Evolutionary conservation across 352 stramenopile genomes (phyloP), one percentile per base, ranked within the genome.

Genomic region (Phytopythium litorale): DNA sequence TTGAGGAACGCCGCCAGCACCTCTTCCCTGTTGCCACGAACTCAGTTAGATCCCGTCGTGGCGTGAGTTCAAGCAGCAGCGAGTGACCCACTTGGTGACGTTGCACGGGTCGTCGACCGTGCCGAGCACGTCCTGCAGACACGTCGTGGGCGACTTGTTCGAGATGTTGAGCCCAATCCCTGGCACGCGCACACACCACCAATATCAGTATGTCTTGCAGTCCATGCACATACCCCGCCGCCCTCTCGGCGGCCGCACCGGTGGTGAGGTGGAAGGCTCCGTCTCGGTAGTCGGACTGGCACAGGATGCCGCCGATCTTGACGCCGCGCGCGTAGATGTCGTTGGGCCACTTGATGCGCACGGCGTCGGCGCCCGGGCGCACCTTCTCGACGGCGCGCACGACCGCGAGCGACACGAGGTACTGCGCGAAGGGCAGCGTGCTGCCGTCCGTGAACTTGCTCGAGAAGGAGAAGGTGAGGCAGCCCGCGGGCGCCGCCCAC

Each of bases 321-420:
- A 88, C 76, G 58, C 82, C 81, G 63, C 94, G 75, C 33, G 82
- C 88, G 71, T 97, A 97, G 42, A 97, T 96, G 70, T 97, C 89
- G 66, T 97, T 97, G 25, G 89, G 89, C 89, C 89, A 97, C 69
- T 97, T 97, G 78, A 97, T 97, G 62, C 75, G 77, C 60, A 97
- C 87, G 38, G 83, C 71, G 30, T 78, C 88, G 5, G 61, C 68
- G 0, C 57, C 70, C 6, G 71, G 59, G 35, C 88, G 73, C n/a
- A 95, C 73, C 1, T 54, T 66, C 56, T 94, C 83, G 45, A 96
- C 75, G 2, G 87, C 84, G 38, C 79, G 83, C 43, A 96, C 76
- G 57, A 97, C 88, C 37, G 89, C 89, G 48, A 97, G 79, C 32
- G 87, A 94, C 28, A 92, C 85, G 58, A 97, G 76, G 58, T 97